Conservation (phyloP, 2,329 filamentous ascomycete species). For the Hypoxylon sp. region DNA sequence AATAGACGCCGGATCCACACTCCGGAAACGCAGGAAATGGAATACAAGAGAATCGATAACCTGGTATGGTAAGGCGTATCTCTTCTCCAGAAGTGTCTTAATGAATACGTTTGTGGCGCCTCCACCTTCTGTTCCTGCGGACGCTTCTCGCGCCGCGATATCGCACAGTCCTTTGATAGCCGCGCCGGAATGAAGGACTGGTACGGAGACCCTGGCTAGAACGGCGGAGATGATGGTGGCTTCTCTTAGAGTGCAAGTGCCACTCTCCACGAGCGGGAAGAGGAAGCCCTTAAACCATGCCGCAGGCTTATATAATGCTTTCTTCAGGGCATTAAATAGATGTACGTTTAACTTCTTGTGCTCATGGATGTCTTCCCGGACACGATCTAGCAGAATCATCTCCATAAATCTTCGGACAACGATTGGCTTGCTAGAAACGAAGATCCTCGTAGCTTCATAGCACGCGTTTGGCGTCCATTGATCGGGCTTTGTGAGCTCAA, state of each 20-base stretch:
- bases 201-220: slow-evolving; percentile 86
- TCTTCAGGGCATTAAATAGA: slow-evolving; percentile 93
- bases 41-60: slow-evolving; percentile 96
- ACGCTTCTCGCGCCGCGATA: slow-evolving; percentile 91
- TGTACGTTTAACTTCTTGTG: slow-evolving; percentile 96
- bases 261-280: slow-evolving; percentile 87
- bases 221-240: slow-evolving; percentile 93
- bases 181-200: slow-evolving; percentile 91
- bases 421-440: slow-evolving; percentile 85
- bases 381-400: slow-evolving; percentile 86
- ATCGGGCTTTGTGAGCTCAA: slow-evolving; percentile 86
- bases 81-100: slow-evolving; percentile 92
- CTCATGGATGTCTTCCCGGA: slow-evolving; percentile 95
- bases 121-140: slow-evolving; percentile 82
- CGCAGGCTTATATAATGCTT: slow-evolving; percentile 91
- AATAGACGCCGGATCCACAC: slow-evolving; percentile 72
- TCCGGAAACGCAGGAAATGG: slow-evolving; percentile 93
- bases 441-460: slow-evolving; percentile 92
- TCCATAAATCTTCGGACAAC: slow-evolving; percentile 89
- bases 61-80: slow-evolving; percentile 94
- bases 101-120: slow-evolving; percentile 97
- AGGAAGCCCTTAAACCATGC: slow-evolving; percentile 98
- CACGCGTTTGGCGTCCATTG: slow-evolving; percentile 80
- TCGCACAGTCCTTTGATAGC: slow-evolving; percentile 94
- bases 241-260: slow-evolving; percentile 92